Percentiles rank a stretch among this genome's conserved stretches.
Evolutionary conservation across 768 basidiomycete genomes (phyloP).

Genomic region (Pseudohyphozyma bogoriensis): DNA sequence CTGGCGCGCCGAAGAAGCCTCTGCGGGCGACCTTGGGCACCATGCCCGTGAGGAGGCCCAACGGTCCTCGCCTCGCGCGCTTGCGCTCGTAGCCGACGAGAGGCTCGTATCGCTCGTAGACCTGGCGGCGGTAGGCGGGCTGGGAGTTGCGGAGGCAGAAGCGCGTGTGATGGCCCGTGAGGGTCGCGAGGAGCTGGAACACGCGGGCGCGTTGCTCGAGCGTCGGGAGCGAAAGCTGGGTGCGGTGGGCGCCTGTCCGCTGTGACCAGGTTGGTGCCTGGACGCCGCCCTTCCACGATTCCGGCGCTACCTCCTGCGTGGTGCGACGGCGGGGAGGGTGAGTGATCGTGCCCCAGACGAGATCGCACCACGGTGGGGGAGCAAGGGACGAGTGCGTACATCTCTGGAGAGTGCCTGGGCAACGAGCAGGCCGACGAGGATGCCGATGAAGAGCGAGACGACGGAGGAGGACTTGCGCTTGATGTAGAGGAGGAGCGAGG

Average conservation of each 20-base stretch:
- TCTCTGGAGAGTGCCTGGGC: slow-evolving; percentile 16
- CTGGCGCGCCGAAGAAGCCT: slow-evolving; percentile 17
- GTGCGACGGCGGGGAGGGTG: neutral
- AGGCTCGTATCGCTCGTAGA: slow-evolving; percentile 67
- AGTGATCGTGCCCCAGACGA: neutral
- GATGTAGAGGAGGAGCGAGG: slow-evolving; percentile 9
- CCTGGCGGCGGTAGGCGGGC: slow-evolving; percentile 74
- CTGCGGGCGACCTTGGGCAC: slow-evolving; percentile 23
- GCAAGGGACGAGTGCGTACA: neutral
- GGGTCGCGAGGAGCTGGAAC: slow-evolving; percentile 70
- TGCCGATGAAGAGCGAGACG: slow-evolving; percentile 17
- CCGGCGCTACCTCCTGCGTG: slow-evolving; percentile 5
- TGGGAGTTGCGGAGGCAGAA: slow-evolving; percentile 55
- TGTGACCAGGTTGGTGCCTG: slow-evolving; percentile 25
- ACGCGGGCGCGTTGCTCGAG: slow-evolving; percentile 74
- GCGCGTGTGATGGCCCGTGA: slow-evolving; percentile 84
- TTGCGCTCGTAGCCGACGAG: slow-evolving; percentile 66
- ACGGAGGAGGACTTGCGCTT: slow-evolving; percentile 18
- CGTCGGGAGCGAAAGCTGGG: slow-evolving; percentile 50
- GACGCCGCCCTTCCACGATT: slow-evolving; percentile 24
- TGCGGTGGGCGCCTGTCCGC: slow-evolving; percentile 23
- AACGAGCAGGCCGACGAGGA: slow-evolving; percentile 22
- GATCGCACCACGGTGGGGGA: neutral
- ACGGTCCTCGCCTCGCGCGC: slow-evolving; percentile 32
- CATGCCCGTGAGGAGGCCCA: slow-evolving; percentile 29